Percentiles rank a stretch among this genome's conserved stretches.
These are phyloP conservation scores for Leccinum disarticulatum DNA, from an alignment of 768 basidiomycete genomes.

Conservation along the genomic window DNA sequence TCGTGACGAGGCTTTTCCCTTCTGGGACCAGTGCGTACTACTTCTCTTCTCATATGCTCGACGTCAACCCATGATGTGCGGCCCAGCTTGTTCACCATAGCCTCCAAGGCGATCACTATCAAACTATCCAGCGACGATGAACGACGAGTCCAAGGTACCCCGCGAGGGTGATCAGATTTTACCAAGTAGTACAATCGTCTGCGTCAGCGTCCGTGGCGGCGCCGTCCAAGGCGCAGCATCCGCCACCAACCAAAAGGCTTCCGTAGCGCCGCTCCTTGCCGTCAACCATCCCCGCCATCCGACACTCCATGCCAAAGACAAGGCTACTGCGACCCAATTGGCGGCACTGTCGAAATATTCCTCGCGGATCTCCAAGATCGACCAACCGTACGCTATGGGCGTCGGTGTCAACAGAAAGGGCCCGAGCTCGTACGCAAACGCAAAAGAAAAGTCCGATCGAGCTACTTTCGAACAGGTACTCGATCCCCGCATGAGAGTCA, in stretches of 20 bases:
- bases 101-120: conserved; percentile 80
- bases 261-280: conserved; percentile 65
- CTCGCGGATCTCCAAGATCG: conserved; percentile 71
- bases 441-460: conserved; percentile 95
- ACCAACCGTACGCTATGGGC: conserved; percentile 63
- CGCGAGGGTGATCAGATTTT: conserved; percentile 62
- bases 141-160: conserved; percentile 27
- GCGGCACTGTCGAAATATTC: conserved; percentile 74
- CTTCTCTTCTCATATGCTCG: not conserved
- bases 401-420: conserved; percentile 91
- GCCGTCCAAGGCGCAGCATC: conserved; percentile 61
- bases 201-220: conserved; percentile 80
- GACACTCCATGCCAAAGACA: conserved; percentile 45
- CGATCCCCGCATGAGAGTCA: conserved; percentile 91
- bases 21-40: conserved; percentile 86
- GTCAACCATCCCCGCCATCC: conserved; percentile 61
- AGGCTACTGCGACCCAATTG: conserved; percentile 68
- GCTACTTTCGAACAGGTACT: conserved; percentile 97
- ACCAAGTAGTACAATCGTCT: conserved; percentile 98
- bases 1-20: conserved; percentile 92
- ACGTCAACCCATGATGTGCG: not conserved
- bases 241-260: conserved; percentile 44
- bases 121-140: conserved; percentile 56
- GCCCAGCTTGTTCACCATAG: conserved; percentile 64
- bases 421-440: conserved; percentile 80